Evolutionary conservation across 176 grass and related monocot species (phyloP), one percentile per base, ranked within the genome.

Genomic region (Carex myosuroides): DNA sequence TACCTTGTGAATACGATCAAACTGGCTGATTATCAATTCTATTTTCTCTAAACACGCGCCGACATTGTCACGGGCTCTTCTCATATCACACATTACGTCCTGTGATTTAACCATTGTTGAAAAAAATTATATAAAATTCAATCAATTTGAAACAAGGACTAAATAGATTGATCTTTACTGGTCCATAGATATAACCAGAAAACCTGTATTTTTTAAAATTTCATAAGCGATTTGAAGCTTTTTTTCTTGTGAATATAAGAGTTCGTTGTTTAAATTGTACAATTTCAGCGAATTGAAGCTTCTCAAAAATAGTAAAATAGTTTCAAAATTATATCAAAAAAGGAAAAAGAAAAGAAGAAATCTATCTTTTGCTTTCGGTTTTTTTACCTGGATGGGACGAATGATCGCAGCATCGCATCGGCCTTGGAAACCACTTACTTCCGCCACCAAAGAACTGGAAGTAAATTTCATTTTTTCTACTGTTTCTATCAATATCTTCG

Each of bases 351-450:
- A 13, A 74, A 53, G 21, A 54, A 29, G 21, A 29, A 29, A 14
- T 24, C 22, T 24, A 13, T 54, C 29, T 68, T 30, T 65, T 32
- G 16, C 54, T 57, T 13, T 5, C 5, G 4, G 1, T 30, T 32
- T 0, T 73, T 73, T 73, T 64, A 90, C 85, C 82, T 90, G 89
- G 10, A 73, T 85, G 82, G 89, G 89, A 29, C 67, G 73, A 76
- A 87, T 81, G 30, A 24, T 24, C 22, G 20, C 74, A 4, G 75
- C n/a, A 35, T 87, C 89, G 75, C 22, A 24, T 24, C 22, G 22
- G 22, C 22, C 22, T 24, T 24, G 22, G 22, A 24, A 24, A 24
- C 22, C 22, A 24, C 22, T 24, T 24, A 24, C 22, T 24, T 24
- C 81, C 37, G 83, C 1, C 17, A 83, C 60, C 32, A 85, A 24